A percentile compares a stretch with the other conserved stretches of the same genome.
phyloP scores from a whole-genome alignment of 2,329 filamentous ascomycete species.

The Aspergillus spinulosporus region DNA sequence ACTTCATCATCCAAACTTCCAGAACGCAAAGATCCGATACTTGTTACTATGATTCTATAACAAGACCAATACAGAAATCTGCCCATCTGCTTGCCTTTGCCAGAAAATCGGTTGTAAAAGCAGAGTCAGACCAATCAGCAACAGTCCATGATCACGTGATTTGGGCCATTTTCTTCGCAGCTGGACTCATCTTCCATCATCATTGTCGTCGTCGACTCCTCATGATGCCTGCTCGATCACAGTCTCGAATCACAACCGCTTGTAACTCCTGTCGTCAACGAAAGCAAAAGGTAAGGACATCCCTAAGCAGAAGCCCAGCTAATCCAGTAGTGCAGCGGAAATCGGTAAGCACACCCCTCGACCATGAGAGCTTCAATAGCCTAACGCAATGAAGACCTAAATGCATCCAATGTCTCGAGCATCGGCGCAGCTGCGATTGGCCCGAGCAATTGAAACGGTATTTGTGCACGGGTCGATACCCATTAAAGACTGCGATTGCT shows the following conservation, averaged over 20 bases:
- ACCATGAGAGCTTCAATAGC: background rate
- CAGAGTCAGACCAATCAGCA: background rate
- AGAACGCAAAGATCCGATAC: no score
- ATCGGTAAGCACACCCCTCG: constrained; percentile 33
- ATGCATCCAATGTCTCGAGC: constrained; percentile 38
- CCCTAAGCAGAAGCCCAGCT: constrained; percentile 4
- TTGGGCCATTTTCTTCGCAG: background rate
- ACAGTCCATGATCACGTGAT: background rate
- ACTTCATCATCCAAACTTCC: no score
- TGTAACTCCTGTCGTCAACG: constrained; percentile 45
- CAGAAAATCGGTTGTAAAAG: no score
- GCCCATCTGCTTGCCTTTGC: no score
- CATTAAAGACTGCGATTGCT: background rate
- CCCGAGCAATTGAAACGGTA: constrained; percentile 43
- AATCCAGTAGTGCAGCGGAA: constrained; percentile 39
- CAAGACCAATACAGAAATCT: no score
- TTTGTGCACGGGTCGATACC: background rate
- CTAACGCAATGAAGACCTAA: constrained; percentile 30
- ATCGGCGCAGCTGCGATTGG: constrained; percentile 39
- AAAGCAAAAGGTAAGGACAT: constrained; percentile 43
- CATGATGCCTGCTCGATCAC: constrained; percentile 13
- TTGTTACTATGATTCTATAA: no score
- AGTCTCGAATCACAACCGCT: constrained; percentile 42
- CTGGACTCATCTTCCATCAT: background rate
- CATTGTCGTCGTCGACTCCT: background rate